Evolutionary conservation across 495 filamentous ascomycete genomes (phyloP).

Genomic region (Aspergillus leporis): DNA sequence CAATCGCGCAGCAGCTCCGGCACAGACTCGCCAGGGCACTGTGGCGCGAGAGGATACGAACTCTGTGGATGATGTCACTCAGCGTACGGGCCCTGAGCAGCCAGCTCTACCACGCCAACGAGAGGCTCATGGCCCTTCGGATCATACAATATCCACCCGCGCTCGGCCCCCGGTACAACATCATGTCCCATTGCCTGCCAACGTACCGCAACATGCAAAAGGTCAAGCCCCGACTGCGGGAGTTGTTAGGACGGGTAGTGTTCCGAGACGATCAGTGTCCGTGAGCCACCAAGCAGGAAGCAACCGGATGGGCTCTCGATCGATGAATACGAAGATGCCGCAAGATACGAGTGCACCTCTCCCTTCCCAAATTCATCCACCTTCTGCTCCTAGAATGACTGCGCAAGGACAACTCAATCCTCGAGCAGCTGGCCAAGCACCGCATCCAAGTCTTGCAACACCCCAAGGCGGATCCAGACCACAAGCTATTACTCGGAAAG

Average conservation of each 20-base stretch:
- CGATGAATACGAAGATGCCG: conserved; percentile 18
- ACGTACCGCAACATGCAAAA: conserved; percentile 22
- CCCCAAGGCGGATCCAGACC: conserved; percentile 1
- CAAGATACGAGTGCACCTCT: conserved; percentile 6
- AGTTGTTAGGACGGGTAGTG: conserved; percentile 25
- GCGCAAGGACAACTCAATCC: background rate
- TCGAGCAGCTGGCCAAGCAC: background rate
- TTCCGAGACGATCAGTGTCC: conserved; percentile 32
- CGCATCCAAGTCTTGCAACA: background rate
- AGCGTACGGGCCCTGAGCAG: background rate
- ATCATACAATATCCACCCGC: conserved; percentile 17
- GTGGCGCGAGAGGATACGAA: background rate
- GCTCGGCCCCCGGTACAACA: conserved; percentile 24
- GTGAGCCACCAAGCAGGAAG: conserved; percentile 25
- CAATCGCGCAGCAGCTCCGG: conserved; percentile 17
- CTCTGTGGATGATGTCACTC: background rate
- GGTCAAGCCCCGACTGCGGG: conserved; percentile 16
- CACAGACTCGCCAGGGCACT: conserved; percentile 5
- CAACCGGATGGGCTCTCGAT: conserved; percentile 13
- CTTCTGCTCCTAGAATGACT: background rate
- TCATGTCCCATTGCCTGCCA: conserved; percentile 13
- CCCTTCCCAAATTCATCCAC: background rate
- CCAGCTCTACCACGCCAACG: conserved; percentile 1
- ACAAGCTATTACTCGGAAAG: conserved; percentile 5
- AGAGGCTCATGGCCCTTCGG: conserved; percentile 5